Conservation (phyloP, 2,329 filamentous ascomycete species). For the Cladophialophora immunda region DNA sequence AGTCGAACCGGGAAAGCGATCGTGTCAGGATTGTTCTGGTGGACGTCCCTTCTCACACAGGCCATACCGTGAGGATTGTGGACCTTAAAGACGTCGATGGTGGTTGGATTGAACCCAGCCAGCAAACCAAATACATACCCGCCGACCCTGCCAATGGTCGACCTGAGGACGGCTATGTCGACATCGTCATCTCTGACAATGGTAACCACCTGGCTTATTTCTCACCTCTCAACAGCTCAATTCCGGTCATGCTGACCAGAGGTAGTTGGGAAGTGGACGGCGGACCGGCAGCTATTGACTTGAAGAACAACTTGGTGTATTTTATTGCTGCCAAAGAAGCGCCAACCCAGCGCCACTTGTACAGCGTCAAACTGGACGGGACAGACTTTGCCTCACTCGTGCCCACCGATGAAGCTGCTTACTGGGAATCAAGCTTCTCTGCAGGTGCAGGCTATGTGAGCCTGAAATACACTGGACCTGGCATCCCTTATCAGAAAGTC, state of each 20-base stretch:
- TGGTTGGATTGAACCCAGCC: constrained; percentile 95
- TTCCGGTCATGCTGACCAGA: constrained; percentile 85
- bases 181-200: constrained; percentile 84
- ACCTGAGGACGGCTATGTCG: constrained; percentile 86
- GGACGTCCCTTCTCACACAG: constrained; percentile 76
- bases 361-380: constrained; percentile 86
- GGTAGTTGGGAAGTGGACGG: constrained; percentile 92
- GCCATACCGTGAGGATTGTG: constrained; percentile 79
- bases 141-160: constrained; percentile 80
- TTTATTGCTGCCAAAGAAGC: constrained; percentile 87
- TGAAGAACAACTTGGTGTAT: constrained; percentile 87
- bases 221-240: constrained; percentile 80
- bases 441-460: constrained; percentile 81
- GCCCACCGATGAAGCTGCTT: constrained; percentile 75
- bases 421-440: constrained; percentile 86
- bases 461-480: constrained; percentile 83
- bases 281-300: constrained; percentile 83
- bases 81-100: constrained; percentile 88
- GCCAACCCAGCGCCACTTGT: constrained; percentile 89
- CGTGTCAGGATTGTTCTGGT: constrained; percentile 86
- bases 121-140: constrained; percentile 85
- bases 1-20: constrained; percentile 94
- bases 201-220: constrained; percentile 96
- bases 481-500: constrained; percentile 89
- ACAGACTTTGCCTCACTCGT: constrained; percentile 77